These are phyloP conservation scores for Saccharomycopsis babjevae DNA, from an alignment of 805 yeast species.

Conservation along the genomic window DNA sequence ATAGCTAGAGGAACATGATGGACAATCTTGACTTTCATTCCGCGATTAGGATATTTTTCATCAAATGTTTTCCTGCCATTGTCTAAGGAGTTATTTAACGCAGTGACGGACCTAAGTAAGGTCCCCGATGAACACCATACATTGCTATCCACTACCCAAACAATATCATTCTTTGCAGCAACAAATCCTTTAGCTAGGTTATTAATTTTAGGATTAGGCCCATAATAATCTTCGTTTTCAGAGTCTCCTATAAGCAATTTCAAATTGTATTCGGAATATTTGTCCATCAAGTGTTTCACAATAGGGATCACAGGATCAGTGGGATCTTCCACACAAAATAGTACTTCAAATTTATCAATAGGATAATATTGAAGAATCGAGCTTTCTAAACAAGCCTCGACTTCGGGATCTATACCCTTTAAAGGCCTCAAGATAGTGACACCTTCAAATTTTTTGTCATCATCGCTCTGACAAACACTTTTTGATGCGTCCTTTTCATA, in stretches of 20 bases:
- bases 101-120: slow-evolving; percentile 50
- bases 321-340: slow-evolving; percentile 63
- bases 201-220: slow-evolving; percentile 86
- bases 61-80: slow-evolving; percentile 33
- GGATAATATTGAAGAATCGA: slow-evolving; percentile 66
- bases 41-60: slow-evolving; percentile 15
- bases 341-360: slow-evolving; percentile 44
- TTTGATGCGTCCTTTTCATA: not conserved
- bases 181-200: slow-evolving; percentile 74
- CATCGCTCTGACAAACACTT: slow-evolving; percentile 9
- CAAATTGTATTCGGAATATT: slow-evolving; percentile 50
- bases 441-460: slow-evolving; percentile 38
- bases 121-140: slow-evolving; percentile 67
- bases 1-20: slow-evolving; percentile 75
- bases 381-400: slow-evolving; percentile 55
- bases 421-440: slow-evolving; percentile 77
- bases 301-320: slow-evolving; percentile 57
- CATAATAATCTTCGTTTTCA: slow-evolving; percentile 38
- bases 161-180: slow-evolving; percentile 55
- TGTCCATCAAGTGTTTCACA: slow-evolving; percentile 37
- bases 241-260: slow-evolving; percentile 42
- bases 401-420: slow-evolving; percentile 74
- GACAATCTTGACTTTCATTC: slow-evolving; percentile 49
- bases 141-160: slow-evolving; percentile 83
- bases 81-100: slow-evolving; percentile 39